Percentiles rank a stretch among this genome's conserved stretches.
Conservation (phyloP, 805 yeast species). For the Teunomyces cretensis region DNA sequence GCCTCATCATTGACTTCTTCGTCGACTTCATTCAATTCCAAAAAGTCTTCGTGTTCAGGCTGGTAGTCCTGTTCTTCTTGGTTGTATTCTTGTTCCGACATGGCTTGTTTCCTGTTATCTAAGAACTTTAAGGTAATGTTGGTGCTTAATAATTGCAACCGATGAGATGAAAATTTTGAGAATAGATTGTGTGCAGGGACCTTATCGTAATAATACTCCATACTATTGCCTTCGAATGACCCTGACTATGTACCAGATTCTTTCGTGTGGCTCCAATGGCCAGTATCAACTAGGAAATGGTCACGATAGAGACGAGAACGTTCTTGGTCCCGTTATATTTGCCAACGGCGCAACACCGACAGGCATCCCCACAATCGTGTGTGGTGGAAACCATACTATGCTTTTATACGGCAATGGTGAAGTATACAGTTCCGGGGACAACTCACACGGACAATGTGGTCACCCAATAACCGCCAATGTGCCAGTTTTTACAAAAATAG, state of each 20-base stretch:
- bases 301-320: constrained; percentile 45
- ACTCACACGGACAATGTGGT: constrained; percentile 55
- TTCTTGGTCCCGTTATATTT: constrained; percentile 18
- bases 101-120: neutral
- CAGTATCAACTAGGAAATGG: constrained; percentile 67
- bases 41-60: constrained; percentile 29
- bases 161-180: constrained; percentile 5
- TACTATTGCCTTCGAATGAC: no score
- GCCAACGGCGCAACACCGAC: constrained; percentile 4
- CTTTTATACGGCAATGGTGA: constrained; percentile 54
- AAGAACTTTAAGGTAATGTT: neutral
- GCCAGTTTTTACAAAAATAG: constrained; percentile 16
- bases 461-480: constrained; percentile 8
- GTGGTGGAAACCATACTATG: constrained; percentile 89
- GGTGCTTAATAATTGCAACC: constrained; percentile 3
- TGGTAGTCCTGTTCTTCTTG: constrained; percentile 8
- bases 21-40: constrained; percentile 29
- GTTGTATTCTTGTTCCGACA: constrained; percentile 10
- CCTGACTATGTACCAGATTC: constrained; percentile 22
- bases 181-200: neutral
- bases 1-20: constrained; percentile 34
- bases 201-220: no score
- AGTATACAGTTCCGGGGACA: constrained; percentile 60
- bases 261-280: constrained; percentile 85
- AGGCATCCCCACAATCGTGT: constrained; percentile 37